These are phyloP conservation scores for Ganoderma meredithae DNA, from an alignment of 1,284 basidiomycete species.

Conservation along the genomic window DNA sequence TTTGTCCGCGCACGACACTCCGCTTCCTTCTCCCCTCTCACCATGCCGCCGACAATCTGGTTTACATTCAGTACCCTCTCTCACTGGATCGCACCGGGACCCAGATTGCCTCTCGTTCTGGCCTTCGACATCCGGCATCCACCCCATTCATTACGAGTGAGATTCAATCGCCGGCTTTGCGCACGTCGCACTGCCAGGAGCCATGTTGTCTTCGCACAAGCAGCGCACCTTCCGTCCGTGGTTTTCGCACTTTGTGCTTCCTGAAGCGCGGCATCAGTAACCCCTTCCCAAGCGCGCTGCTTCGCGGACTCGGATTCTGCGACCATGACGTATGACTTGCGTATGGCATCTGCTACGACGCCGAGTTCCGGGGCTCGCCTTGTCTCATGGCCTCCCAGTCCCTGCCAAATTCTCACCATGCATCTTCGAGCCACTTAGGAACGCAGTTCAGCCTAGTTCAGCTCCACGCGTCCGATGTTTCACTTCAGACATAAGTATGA, in stretches of 20 bases:
- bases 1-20: neutral
- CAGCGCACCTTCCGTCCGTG: constrained; percentile 13
- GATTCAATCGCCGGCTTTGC: neutral
- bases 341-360: neutral
- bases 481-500: neutral
- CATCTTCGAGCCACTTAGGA: neutral
- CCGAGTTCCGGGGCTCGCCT: neutral
- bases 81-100: neutral
- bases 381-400: neutral
- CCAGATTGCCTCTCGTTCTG: neutral
- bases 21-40: neutral
- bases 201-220: neutral
- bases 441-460: neutral
- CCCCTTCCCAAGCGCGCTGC: neutral
- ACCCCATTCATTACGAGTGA: neutral
- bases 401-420: neutral
- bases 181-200: neutral
- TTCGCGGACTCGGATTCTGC: constrained; percentile 3
- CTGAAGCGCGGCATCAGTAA: constrained; percentile 10
- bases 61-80: neutral
- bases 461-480: neutral
- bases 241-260: constrained; percentile 21
- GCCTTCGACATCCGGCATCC: neutral
- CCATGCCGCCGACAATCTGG: neutral
- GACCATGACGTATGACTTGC: neutral